These are phyloP conservation scores for Cymbomonas tetramitiformis DNA, from an alignment of 139 green algal species.

Conservation along the genomic window DNA sequence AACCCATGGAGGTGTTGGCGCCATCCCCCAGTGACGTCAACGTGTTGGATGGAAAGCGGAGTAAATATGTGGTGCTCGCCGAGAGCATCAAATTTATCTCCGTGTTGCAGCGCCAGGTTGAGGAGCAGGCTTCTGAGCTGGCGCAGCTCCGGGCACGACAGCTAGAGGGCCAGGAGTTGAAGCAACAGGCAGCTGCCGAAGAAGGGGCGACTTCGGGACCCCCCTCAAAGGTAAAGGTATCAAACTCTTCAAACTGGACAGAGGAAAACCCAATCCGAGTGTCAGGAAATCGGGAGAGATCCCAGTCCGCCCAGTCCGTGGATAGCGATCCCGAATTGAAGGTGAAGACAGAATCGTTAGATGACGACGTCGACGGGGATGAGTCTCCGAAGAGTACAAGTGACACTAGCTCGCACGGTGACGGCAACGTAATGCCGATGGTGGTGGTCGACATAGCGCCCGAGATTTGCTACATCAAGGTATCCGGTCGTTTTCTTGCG, in stretches of 20 bases:
- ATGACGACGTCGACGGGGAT: too few relatives aligned
- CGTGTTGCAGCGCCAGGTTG: not conserved
- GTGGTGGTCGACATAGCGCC: not conserved
- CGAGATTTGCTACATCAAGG: not conserved
- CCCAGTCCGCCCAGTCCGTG: too few relatives aligned
- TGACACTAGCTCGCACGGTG: too few relatives aligned
- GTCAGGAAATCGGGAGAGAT: too few relatives aligned
- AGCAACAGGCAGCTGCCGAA: not conserved
- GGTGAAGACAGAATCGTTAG: too few relatives aligned
- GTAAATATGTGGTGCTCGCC: slow-evolving; percentile 4
- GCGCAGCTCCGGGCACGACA: not conserved
- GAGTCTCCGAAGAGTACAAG: too few relatives aligned
- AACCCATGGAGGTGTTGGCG: too few relatives aligned
- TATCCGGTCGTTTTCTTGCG: not conserved
- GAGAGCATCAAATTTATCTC: slow-evolving; percentile 9
- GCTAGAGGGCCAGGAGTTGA: not conserved
- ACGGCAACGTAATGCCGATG: not conserved
- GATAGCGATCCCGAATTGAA: too few relatives aligned
- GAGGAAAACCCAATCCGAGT: not conserved
- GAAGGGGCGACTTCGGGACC: not conserved
- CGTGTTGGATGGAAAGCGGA: not conserved
- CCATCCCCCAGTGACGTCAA: too few relatives aligned
- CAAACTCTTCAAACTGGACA: not conserved
- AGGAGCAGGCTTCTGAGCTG: too few relatives aligned
- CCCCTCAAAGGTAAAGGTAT: not conserved